phyloP scores from a whole-genome alignment of 2,329 filamentous ascomycete species.

The Saccharata proteae region DNA sequence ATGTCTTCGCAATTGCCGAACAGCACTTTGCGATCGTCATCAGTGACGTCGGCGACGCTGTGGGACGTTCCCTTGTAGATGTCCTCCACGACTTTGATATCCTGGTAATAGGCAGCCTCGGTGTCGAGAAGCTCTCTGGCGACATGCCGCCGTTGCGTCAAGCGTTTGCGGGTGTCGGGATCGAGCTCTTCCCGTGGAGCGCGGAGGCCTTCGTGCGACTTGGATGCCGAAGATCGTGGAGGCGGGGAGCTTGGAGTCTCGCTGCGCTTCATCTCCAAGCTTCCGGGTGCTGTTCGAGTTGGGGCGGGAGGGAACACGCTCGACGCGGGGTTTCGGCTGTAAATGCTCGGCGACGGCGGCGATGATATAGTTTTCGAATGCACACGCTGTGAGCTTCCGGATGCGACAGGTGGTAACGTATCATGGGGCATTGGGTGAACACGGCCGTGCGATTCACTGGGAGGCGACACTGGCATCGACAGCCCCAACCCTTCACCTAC shows the following conservation, averaged over 20 bases:
- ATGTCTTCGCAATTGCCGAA: slow-evolving; percentile 92
- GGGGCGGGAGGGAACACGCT: slow-evolving; percentile 7
- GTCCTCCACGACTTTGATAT: slow-evolving; percentile 95
- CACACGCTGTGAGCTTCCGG: not conserved
- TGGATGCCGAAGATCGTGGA: not conserved
- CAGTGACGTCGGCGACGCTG: slow-evolving; percentile 65
- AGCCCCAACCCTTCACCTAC: slow-evolving; percentile 31
- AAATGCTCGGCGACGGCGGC: slow-evolving; percentile 11
- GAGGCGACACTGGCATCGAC: slow-evolving; percentile 24
- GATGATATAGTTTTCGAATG: too few species aligned
- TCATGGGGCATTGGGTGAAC: too few species aligned
- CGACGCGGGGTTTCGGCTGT: slow-evolving; percentile 8
- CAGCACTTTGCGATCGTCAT: slow-evolving; percentile 75
- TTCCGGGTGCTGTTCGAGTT: not conserved
- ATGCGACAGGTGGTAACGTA: too few species aligned
- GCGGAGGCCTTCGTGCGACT: not conserved
- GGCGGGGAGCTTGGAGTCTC: not conserved
- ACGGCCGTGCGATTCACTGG: too few species aligned
- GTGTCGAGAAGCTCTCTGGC: slow-evolving; percentile 91
- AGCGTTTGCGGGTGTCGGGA: slow-evolving; percentile 43
- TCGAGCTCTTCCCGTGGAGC: not conserved
- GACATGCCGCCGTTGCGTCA: slow-evolving; percentile 69
- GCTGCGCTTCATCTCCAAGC: not conserved
- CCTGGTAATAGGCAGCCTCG: slow-evolving; percentile 78
- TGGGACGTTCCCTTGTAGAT: slow-evolving; percentile 93